phyloP scores from a whole-genome alignment of 1,139 yeast genomes.

The Geotrichum aggregatum region DNA sequence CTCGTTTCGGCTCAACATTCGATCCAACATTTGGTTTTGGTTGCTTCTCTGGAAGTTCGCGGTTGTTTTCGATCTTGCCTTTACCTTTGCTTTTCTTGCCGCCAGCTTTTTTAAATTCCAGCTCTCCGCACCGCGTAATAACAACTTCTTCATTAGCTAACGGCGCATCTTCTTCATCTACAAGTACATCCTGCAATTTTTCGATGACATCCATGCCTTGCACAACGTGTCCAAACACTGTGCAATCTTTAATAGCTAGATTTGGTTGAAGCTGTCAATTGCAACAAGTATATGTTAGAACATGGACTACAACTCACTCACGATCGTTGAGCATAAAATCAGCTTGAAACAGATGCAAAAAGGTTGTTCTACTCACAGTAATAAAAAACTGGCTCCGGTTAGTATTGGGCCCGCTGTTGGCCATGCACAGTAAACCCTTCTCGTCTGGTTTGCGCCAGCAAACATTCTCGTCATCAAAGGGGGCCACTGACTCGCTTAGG shows the following conservation, averaged over 20 bases:
- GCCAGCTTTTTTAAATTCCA: conserved; percentile 28
- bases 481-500: no score
- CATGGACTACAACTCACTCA: conserved; percentile 38
- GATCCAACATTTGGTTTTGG: no score
- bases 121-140: conserved; percentile 59
- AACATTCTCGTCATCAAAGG: conserved; percentile 61
- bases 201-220: conserved; percentile 65
- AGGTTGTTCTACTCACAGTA: conserved; percentile 30
- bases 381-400: conserved; percentile 76
- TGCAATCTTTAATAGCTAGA: conserved; percentile 42
- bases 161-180: conserved; percentile 38
- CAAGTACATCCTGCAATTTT: conserved; percentile 31
- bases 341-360: background rate
- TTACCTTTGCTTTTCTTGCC: background rate
- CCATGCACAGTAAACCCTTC: conserved; percentile 50
- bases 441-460: conserved; percentile 33
- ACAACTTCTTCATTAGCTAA: conserved; percentile 44
- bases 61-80: no score
- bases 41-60: no score
- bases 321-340: no score
- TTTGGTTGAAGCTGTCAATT: conserved; percentile 34
- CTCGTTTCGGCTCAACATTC: no score
- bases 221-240: conserved; percentile 62
- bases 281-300: conserved; percentile 43
- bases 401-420: conserved; percentile 55